Evolutionary conservation across 441 rosid species (phyloP), one percentile per base, ranked within the genome.

Genomic region (Metrosideros polymorpha): DNA sequence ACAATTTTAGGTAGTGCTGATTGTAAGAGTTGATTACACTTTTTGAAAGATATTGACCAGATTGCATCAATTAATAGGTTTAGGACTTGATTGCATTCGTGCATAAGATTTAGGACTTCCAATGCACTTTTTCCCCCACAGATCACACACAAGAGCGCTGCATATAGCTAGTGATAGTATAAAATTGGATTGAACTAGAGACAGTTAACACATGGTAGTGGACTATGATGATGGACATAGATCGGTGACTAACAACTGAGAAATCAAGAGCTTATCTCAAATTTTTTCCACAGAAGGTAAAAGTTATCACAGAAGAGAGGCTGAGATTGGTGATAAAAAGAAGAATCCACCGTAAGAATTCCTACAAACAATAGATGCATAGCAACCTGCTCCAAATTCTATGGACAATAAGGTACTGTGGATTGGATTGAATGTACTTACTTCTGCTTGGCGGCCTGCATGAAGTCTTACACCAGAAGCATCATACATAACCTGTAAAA

Each of bases 381-480:
- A 39, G 47, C 15, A 10, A 19, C 13, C 39, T 12, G 4, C 49
- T 6, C n/a, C n/a, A 39, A 24, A 71, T 39, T 71, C n/a, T 24
- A 71, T 14, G 32, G 45, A 43, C 29, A 61, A 86, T 27, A 76
- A 59, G 86, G 47, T 56, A 54, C 3, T 55, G 18, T 32, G 51
- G 71, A 84, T 53, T 30, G n/a, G 76, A 63, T 24, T 75, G 47
- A 88, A 75, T 61, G 35, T 79, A 89, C 49, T 91, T 86, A 91
- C 92, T 82, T 91, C 92, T 82, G 92, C 92, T 75, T 91, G 92
- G 42, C 91, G 91, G 45, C 92, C 92, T 27, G 92, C 92, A 82
- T 91, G 92, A 83, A 91, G 90, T 84, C 92, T 88, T 82, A 90
- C 91, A 84, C 92, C 92, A 52, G 90, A 82, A 71, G 92, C 92